phyloP scores from a whole-genome alignment of 139 green algal species.

The Pleodorina starrii region DNA sequence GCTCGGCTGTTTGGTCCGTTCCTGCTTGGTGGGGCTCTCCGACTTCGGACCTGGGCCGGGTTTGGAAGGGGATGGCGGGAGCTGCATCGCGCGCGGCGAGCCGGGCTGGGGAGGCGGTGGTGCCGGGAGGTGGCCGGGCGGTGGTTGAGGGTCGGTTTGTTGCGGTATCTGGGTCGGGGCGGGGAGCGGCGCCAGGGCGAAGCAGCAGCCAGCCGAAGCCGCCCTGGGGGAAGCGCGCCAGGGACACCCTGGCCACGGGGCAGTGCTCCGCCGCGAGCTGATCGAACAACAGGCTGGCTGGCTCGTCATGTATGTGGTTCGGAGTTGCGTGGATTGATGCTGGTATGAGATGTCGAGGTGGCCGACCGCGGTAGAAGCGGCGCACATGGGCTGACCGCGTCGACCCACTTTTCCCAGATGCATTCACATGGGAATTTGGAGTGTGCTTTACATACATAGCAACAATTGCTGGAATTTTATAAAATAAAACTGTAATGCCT shows the following conservation, averaged over 20 bases:
- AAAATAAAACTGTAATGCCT: too few relatives aligned
- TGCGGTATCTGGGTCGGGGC: not conserved
- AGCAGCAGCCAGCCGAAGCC: constrained; percentile 14
- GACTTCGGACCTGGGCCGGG: not conserved
- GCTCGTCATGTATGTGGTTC: too few relatives aligned
- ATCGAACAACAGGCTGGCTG: not conserved
- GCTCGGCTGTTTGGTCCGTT: not conserved
- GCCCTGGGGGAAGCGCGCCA: not conserved
- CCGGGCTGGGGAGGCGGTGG: not conserved
- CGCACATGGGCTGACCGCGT: too few relatives aligned
- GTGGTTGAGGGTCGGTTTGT: not conserved
- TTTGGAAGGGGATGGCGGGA: not conserved
- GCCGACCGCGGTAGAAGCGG: too few relatives aligned
- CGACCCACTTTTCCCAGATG: too few relatives aligned
- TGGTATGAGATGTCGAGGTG: too few relatives aligned
- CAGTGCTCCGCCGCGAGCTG: constrained; percentile 5
- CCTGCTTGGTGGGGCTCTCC: too few relatives aligned
- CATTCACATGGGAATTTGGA: too few relatives aligned
- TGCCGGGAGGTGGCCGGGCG: not conserved
- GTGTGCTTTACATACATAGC: too few relatives aligned
- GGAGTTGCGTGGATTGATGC: too few relatives aligned
- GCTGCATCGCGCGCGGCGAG: not conserved
- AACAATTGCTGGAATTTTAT: too few relatives aligned
- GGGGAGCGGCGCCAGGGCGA: not conserved
- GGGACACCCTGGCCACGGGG: not conserved